Evolutionary conservation across 257 asterid species (phyloP), one percentile per base, ranked within the genome.

Genomic region (Fraxinus cuspidata): DNA sequence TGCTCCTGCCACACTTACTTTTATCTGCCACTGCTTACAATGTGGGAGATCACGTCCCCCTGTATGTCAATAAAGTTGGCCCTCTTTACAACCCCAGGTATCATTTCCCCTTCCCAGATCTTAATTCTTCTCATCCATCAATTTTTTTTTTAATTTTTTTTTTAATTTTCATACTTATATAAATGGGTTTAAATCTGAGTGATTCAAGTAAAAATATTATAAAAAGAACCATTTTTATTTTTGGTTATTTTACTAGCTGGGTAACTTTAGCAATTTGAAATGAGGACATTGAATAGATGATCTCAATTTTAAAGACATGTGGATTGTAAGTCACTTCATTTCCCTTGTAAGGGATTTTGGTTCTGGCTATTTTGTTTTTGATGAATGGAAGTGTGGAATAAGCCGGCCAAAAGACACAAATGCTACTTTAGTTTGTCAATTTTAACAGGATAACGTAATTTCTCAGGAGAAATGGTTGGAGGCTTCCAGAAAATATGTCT

Each of bases 1-100:
- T 74, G 2, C 80, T 85, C 19, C 56, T 84, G 58, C 73, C 69
- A 12, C 75, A 66, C 69, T 42, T 79, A 8, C 80, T 81, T 18
- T 67, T 73, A 72, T 81, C 86, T 64, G 78, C 88, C 81, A 78
- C 28, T 68, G 27, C 84, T 67, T 91, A 94, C 92, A 91, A 87
- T 86, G 90, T 81, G 28, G 94, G 96, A 78, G 95, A 90, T 83
- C 84, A 75, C 25, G 96, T 92, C 40, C 95, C 94, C 83, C 85
- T 95, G 70, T 90, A 81, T 71, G 99, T 86, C 70, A 87, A 87
- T 90, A 92, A 91, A 80, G 84, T 91, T 49, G 99, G 98, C 32
- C 94, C 99, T 76, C 87, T 92, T 71, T 86, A 85, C 73, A 92
- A 91, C 84, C 99, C 99, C 74, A 95, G 99, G 99, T 92, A 83